Base-by-base conservation (phyloP, 306 rosid species). In the Cucurbita maxima region DNA sequence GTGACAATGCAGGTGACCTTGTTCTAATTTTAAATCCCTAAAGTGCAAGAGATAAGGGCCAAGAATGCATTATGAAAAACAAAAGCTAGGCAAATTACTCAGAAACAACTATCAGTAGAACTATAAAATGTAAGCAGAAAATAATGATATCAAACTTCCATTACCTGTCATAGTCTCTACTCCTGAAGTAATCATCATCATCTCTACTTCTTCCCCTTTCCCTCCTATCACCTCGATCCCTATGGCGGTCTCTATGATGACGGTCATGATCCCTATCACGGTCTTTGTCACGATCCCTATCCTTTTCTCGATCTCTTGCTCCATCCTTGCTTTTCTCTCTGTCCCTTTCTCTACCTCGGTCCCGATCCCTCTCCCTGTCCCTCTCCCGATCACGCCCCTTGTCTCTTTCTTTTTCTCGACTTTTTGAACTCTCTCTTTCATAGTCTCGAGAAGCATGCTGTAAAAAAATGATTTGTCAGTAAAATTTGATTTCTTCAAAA, bases 341-440 rank as follows among this genome's bases (percentile, higher is more conserved):
- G 0, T 67, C 86, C 38, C 73, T 45, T 2, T 76, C 81, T 5
- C 81, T 10, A 0, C 79, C 83, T 16, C 76, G 53, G 16, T 78
- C 88, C 10, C 84, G 47, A n/a, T 80, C 88, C n/a, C 84, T 16
- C 11, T 81, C 83, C 76, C 79, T 82, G 19, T 83, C 91, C 78
- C 79, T 82, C 25, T 83, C 91, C 78, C 72, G 81, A 19, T 81
- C 85, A 20, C 82, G 84, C 64, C 96, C 98, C 72, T 90, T 92
- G 15, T 87, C 97, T 50, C 89, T 84, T 10, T 86, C 98, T 88
- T 86, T 93, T 13, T 94, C 99, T 74, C 96, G 82, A 77, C 96
- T 90, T 84, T 87, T 90, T 8, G 97, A 90, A 68, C 96, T 87
- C 34, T 82, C 96, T 72, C 92, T 91, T 71, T 94, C 99, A 68